A percentile compares a stretch with the other conserved stretches of the same genome.
phyloP scores from a whole-genome alignment of 75 land plant genomes.

The Selaginella tamariscina region DNA sequence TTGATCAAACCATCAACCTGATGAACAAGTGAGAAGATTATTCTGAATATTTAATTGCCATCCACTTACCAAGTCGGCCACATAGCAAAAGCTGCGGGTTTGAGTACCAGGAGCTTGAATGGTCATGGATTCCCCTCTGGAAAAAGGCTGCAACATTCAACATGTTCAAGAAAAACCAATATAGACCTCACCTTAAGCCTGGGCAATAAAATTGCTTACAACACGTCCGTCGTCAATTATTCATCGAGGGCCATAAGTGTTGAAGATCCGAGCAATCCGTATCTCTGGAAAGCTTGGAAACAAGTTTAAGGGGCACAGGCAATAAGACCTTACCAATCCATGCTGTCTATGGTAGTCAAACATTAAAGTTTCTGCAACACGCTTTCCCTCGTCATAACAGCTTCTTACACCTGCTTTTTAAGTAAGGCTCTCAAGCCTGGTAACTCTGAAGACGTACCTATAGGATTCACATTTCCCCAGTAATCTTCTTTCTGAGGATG shows the following conservation, averaged over 20 bases:
- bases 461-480: conserved; percentile 91
- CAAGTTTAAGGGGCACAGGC: background rate
- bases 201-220: conserved; percentile 96
- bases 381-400: conserved; percentile 98
- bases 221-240: conserved; percentile 97
- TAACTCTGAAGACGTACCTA: conserved; percentile 27
- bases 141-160: conserved; percentile 1
- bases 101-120: conserved; percentile 91
- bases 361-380: conserved; percentile 89
- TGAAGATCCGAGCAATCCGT: conserved; percentile 89
- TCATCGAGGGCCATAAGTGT: conserved; percentile 96
- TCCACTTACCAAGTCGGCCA: conserved; percentile 77
- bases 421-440: background rate
- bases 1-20: conserved; percentile 90
- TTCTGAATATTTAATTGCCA: too few relatives aligned
- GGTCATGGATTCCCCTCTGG: conserved; percentile 69
- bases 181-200: conserved; percentile 50
- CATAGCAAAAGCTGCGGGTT: conserved; percentile 87
- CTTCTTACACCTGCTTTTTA: conserved; percentile 68
- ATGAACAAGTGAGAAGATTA: background rate
- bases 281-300: conserved; percentile 36
- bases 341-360: conserved; percentile 96
- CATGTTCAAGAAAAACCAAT: background rate
- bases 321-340: conserved; percentile 43
- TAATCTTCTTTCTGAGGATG: conserved; percentile 73